Conservation (phyloP, 352 stramenopile species). For the Globisporangium splendens region DNA sequence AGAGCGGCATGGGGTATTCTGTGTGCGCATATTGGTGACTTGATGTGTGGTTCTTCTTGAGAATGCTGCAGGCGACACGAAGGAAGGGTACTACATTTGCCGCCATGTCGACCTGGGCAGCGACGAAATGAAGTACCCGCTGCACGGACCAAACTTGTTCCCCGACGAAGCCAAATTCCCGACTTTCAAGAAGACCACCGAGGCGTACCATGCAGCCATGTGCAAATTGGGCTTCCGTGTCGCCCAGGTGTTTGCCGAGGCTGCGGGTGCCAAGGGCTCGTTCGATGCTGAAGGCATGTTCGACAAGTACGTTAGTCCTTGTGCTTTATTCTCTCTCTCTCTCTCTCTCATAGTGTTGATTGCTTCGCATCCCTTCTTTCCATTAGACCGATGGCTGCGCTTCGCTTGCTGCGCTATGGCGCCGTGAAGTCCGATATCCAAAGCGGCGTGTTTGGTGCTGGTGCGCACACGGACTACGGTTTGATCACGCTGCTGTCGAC, state of each 20-base stretch:
- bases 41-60: too few relatives aligned
- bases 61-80: slow-evolving; percentile 46
- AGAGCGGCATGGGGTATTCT: background rate
- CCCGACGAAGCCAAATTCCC: slow-evolving; percentile 38
- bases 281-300: slow-evolving; percentile 58
- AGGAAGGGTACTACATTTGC: slow-evolving; percentile 79
- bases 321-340: background rate
- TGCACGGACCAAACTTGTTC: slow-evolving; percentile 69
- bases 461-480: slow-evolving; percentile 76
- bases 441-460: slow-evolving; percentile 64
- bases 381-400: slow-evolving; percentile 58
- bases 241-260: slow-evolving; percentile 54
- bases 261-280: slow-evolving; percentile 37
- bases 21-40: too few relatives aligned
- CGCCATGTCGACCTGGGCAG: slow-evolving; percentile 47
- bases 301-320: slow-evolving; percentile 31
- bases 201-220: slow-evolving; percentile 51
- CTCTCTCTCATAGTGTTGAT: background rate
- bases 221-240: slow-evolving; percentile 44
- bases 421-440: slow-evolving; percentile 55
- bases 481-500: slow-evolving; percentile 68
- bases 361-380: too few relatives aligned
- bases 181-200: slow-evolving; percentile 43
- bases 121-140: slow-evolving; percentile 55
- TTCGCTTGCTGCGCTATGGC: slow-evolving; percentile 77